Evolutionary conservation across 2,329 filamentous ascomycete genomes (phyloP).

Genomic region (Pezicula neosporulosa): DNA sequence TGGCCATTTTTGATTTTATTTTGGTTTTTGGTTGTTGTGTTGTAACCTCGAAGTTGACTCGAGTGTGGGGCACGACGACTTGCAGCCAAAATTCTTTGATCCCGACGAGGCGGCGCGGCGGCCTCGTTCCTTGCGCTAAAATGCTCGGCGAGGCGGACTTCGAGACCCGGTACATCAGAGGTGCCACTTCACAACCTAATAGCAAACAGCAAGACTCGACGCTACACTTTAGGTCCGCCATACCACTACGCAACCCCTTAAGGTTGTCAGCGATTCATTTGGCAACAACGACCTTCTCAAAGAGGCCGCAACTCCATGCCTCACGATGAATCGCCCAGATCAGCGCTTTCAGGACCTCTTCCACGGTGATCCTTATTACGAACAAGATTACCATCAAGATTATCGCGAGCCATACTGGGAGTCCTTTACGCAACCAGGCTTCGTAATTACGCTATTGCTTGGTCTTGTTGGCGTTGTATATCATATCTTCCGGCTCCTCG

Average conservation of each 20-base stretch:
- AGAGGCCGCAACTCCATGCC: slow-evolving; percentile 14
- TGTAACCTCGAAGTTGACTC: not conserved
- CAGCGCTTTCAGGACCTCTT: slow-evolving; percentile 19
- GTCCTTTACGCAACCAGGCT: slow-evolving; percentile 8
- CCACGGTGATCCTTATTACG: slow-evolving; percentile 21
- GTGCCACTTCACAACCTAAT: not conserved
- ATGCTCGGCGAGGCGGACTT: too few relatives aligned
- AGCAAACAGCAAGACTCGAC: not conserved
- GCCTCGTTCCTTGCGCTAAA: too few relatives aligned
- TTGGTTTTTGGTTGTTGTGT: not conserved
- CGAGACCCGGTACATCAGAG: too few relatives aligned
- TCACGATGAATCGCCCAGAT: slow-evolving; percentile 26
- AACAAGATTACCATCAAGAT: slow-evolving; percentile 28
- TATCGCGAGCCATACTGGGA: slow-evolving; percentile 17
- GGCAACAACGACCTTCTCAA: not conserved
- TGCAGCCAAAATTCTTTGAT: slow-evolving; percentile 7
- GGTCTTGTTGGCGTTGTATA: slow-evolving; percentile 23
- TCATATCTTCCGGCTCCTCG: slow-evolving; percentile 21
- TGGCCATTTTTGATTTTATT: slow-evolving; percentile 23
- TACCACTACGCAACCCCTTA: not conserved
- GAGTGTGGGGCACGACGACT: slow-evolving; percentile 6
- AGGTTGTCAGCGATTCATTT: too few relatives aligned
- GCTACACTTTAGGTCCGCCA: too few relatives aligned
- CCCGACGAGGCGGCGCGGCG: too few relatives aligned
- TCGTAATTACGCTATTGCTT: slow-evolving; percentile 20